Percentiles rank a stretch among this genome's conserved stretches.
These are phyloP conservation scores for Theobroma grandiflorum DNA, from an alignment of 441 rosid species.

Conservation along the genomic window DNA sequence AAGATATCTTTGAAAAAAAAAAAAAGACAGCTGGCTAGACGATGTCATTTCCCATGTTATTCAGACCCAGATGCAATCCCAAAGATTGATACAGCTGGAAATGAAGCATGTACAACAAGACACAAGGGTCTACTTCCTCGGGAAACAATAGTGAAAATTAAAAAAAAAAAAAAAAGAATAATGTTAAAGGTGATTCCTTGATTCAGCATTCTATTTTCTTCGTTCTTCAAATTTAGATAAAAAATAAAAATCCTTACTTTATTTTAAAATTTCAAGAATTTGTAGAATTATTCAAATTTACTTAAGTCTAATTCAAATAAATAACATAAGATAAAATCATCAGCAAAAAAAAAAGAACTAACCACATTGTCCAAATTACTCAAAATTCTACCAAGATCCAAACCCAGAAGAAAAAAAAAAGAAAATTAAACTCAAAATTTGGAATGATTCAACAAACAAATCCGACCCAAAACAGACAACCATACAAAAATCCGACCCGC, in stretches of 20 bases:
- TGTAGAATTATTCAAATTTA: background rate
- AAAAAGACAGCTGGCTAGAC: constrained; percentile 17
- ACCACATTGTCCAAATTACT: constrained; percentile 13
- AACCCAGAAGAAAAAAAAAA: constrained; percentile 17
- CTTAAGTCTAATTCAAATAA: background rate
- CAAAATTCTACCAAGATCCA: constrained; percentile 29
- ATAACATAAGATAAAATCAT: background rate
- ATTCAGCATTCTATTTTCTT: background rate
- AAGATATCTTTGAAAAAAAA: background rate
- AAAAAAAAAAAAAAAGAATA: background rate
- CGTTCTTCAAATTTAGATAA: background rate
- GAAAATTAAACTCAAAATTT: background rate
- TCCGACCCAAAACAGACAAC: background rate
- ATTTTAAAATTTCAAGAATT: background rate
- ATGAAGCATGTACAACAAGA: constrained; percentile 15
- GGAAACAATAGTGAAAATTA: constrained; percentile 10
- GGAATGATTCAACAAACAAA: background rate
- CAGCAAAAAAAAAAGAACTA: background rate
- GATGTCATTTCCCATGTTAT: background rate
- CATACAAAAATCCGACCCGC: background rate
- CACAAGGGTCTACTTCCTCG: constrained; percentile 19
- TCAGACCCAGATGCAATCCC: background rate
- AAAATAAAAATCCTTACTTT: background rate
- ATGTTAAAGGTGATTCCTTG: constrained; percentile 11
- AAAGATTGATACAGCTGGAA: constrained; percentile 2